Evolutionary conservation across 2,329 filamentous ascomycete species (phyloP).

Genomic region (Massarina eburnea): DNA sequence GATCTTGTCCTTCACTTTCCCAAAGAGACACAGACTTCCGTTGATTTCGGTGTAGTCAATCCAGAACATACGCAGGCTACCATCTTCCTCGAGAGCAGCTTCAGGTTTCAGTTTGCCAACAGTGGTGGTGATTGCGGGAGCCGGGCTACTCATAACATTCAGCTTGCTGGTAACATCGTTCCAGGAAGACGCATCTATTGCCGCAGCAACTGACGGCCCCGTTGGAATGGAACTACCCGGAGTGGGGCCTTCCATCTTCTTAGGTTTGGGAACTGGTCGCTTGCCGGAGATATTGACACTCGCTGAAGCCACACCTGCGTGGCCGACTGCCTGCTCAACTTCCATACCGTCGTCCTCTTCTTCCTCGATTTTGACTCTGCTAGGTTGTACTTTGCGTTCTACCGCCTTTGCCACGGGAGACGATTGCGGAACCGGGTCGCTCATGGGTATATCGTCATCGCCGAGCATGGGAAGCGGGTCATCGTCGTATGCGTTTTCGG

Average conservation of each 20-base stretch:
- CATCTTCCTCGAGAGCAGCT: constrained; percentile 90
- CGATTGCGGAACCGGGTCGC: constrained; percentile 75
- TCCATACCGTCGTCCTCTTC: constrained; percentile 86
- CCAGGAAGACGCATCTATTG: constrained; percentile 82
- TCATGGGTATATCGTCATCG: constrained; percentile 80
- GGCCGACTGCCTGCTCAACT: constrained; percentile 73
- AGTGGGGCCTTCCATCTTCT: constrained; percentile 68
- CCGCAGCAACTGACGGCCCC: constrained; percentile 56
- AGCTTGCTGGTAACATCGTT: constrained; percentile 82
- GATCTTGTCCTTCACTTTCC: constrained; percentile 90
- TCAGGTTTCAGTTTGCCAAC: constrained; percentile 81
- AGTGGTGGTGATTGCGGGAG: constrained; percentile 59
- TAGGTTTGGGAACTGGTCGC: constrained; percentile 71
- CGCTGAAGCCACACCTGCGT: constrained; percentile 61
- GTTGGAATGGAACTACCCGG: constrained; percentile 77
- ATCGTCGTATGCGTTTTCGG: constrained; percentile 48
- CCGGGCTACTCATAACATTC: constrained; percentile 78
- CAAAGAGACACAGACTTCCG: constrained; percentile 89
- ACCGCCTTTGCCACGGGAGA: constrained; percentile 82
- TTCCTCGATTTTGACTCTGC: constrained; percentile 63
- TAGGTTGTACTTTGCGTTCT: constrained; percentile 64
- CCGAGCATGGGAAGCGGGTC: constrained; percentile 59
- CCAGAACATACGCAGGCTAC: constrained; percentile 94
- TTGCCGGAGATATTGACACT: constrained; percentile 86
- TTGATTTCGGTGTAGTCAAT: constrained; percentile 92